These are phyloP conservation scores for Ceratocystis ficicola DNA, from an alignment of 2,329 filamentous ascomycete species.

Conservation along the genomic window DNA sequence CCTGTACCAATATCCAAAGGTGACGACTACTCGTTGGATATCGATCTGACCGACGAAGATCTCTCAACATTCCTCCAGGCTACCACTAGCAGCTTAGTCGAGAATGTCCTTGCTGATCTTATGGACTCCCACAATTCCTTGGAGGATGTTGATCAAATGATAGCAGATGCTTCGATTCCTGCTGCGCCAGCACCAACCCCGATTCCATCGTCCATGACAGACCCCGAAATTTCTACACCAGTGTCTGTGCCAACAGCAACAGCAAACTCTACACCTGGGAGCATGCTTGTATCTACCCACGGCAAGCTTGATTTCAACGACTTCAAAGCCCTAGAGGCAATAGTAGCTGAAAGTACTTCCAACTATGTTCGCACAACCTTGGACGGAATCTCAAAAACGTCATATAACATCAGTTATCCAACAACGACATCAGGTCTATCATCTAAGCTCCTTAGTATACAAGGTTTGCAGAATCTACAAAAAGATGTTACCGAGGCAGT, in stretches of 20 bases:
- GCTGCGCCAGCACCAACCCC: slow-evolving; percentile 20
- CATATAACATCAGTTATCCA: slow-evolving; percentile 30
- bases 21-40: slow-evolving; percentile 23
- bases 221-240: slow-evolving; percentile 26
- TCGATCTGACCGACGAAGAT: slow-evolving; percentile 29
- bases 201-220: slow-evolving; percentile 24
- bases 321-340: slow-evolving; percentile 34
- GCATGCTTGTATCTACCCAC: slow-evolving; percentile 25
- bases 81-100: slow-evolving; percentile 33
- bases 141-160: slow-evolving; percentile 22
- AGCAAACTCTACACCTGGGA: slow-evolving; percentile 25
- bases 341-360: slow-evolving; percentile 36
- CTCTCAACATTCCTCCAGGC: slow-evolving; percentile 35
- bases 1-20: slow-evolving; percentile 27
- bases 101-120: slow-evolving; percentile 31
- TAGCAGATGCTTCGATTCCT: slow-evolving; percentile 19
- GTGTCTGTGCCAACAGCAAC: not conserved
- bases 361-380: slow-evolving; percentile 37
- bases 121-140: slow-evolving; percentile 22
- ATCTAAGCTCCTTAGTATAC: slow-evolving; percentile 10
- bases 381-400: slow-evolving; percentile 34
- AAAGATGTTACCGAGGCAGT: slow-evolving; percentile 10
- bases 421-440: slow-evolving; percentile 6
- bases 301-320: slow-evolving; percentile 27
- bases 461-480: slow-evolving; percentile 15